Evolutionary conservation across 441 rosid species (phyloP).

Genomic region (Raphanus hybrid): DNA sequence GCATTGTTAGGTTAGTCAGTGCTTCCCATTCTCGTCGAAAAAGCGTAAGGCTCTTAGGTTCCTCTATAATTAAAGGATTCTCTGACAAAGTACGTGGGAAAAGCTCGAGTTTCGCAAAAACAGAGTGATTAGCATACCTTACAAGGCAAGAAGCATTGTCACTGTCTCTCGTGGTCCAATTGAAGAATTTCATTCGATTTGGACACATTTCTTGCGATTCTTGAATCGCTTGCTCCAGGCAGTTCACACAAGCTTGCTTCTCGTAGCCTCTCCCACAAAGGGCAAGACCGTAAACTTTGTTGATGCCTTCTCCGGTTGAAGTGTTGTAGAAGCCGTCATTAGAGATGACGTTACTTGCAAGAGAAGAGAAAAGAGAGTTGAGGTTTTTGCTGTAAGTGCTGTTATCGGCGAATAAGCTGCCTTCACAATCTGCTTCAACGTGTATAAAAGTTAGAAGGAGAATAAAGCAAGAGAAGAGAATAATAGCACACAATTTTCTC

Average conservation of each 20-base stretch:
- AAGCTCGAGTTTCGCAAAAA: constrained; percentile 27
- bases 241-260: constrained; percentile 3
- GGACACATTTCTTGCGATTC: constrained; percentile 21
- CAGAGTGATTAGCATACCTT: constrained; percentile 21
- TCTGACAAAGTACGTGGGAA: not conserved
- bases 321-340: no score
- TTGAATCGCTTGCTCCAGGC: constrained; percentile 2
- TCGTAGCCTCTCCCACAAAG: no score
- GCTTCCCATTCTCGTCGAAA: constrained; percentile 33
- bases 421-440: constrained; percentile 24
- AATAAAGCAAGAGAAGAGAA: constrained; percentile 8
- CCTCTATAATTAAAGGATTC: not conserved
- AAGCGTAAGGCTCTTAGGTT: constrained; percentile 18
- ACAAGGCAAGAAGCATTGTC: constrained; percentile 35
- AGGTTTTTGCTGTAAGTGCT: constrained; percentile 16
- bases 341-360: no score
- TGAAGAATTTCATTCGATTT: constrained; percentile 31
- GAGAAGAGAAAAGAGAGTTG: no score
- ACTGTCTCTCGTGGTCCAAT: constrained; percentile 22
- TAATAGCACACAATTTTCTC: not conserved
- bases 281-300: no score
- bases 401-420: constrained; percentile 9
- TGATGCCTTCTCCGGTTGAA: no score
- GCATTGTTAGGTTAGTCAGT: constrained; percentile 26
- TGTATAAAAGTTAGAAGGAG: not conserved